A percentile compares a stretch with the other conserved stretches of the same genome.
Evolutionary conservation across 78 protist species (phyloP).

Genomic region (Pigoraptor vietnamica): DNA sequence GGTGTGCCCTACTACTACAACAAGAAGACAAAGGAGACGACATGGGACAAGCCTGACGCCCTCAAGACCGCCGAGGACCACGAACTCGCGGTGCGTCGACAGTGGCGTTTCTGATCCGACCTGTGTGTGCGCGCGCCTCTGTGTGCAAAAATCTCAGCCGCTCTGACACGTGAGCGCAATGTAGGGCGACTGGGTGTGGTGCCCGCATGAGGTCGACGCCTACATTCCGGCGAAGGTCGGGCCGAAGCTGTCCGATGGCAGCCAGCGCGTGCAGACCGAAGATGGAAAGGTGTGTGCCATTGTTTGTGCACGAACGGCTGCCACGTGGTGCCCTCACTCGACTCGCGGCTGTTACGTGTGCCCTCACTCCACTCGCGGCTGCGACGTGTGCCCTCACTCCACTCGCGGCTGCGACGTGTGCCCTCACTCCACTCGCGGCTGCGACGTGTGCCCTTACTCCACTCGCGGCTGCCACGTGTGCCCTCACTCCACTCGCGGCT

Average conservation of each 20-base stretch:
- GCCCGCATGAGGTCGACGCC: neutral
- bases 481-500: no score
- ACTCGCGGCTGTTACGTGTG: no score
- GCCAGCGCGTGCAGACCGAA: neutral
- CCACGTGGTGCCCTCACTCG: no score
- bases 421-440: no score
- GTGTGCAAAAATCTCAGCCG: no score
- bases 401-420: no score
- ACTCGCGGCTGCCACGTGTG: no score
- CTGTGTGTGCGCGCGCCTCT: no score
- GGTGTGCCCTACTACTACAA: neutral
- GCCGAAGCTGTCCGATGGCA: neutral
- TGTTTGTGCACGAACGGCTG: no score
- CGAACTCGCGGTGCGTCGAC: neutral
- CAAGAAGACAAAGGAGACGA: neutral
- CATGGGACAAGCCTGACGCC: neutral
- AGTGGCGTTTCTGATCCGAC: neutral
- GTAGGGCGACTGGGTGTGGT: neutral
- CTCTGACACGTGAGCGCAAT: neutral
- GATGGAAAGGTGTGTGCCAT: neutral
- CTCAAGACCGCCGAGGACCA: neutral
- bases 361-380: no score
- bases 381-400: no score
- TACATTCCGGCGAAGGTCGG: neutral
- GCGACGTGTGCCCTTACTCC: no score